phyloP scores from a whole-genome alignment of 768 basidiomycete genomes.

The Paxillus ammoniavirescens region DNA sequence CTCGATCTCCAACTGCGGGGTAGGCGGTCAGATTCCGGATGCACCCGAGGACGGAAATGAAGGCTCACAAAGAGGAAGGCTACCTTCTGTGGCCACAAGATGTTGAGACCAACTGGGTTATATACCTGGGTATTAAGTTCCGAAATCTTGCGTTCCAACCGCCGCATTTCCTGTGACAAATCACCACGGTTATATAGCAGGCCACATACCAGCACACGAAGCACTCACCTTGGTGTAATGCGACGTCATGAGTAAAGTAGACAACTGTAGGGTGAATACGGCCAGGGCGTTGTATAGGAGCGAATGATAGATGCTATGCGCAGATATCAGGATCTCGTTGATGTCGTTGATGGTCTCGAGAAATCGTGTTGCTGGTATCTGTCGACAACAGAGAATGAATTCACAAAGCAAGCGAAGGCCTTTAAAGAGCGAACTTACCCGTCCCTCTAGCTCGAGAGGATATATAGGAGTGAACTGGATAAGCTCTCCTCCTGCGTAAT shows the following conservation, averaged over 20 bases:
- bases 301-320: constrained; percentile 72
- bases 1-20: constrained; percentile 84
- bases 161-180: constrained; percentile 67
- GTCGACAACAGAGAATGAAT: not conserved
- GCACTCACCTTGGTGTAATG: constrained; percentile 78
- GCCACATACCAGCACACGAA: not conserved
- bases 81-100: constrained; percentile 80
- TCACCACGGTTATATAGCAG: not conserved
- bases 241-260: constrained; percentile 60
- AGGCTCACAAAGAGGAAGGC: constrained; percentile 89
- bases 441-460: constrained; percentile 89
- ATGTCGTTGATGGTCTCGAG: constrained; percentile 87
- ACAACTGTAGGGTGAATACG: constrained; percentile 78
- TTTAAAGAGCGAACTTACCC: constrained; percentile 51
- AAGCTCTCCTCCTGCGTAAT: constrained; percentile 88
- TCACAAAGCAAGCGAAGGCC: not conserved
- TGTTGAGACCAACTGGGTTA: constrained; percentile 84
- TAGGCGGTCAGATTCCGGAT: not conserved
- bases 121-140: constrained; percentile 70
- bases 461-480: constrained; percentile 88
- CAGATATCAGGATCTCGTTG: constrained; percentile 85
- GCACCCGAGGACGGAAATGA: not conserved
- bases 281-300: constrained; percentile 79
- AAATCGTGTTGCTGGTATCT: constrained; percentile 93
- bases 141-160: constrained; percentile 60